Evolutionary conservation across 129 eudicot genomes (phyloP).

Genomic region (Pseudognaphalium luteoalbum): DNA sequence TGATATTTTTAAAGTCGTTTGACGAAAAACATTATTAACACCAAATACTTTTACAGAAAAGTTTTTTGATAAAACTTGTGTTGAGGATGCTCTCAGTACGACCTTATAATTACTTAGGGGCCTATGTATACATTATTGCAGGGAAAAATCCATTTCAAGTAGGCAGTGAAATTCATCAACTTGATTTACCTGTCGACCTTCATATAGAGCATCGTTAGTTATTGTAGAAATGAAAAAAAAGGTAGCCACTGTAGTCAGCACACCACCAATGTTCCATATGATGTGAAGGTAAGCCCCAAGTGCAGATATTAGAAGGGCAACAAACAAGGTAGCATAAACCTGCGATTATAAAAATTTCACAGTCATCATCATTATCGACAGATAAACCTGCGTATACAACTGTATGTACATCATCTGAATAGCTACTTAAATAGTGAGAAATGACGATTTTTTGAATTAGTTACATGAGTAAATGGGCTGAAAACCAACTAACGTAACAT

Average conservation of each 20-base stretch:
- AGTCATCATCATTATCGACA: not conserved
- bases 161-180: not conserved
- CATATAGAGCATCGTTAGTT: constrained; percentile 17
- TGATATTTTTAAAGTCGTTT: too few species aligned
- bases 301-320: constrained; percentile 71
- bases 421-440: not conserved
- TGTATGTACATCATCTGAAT: not conserved
- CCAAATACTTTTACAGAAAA: too few species aligned
- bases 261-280: constrained; percentile 75
- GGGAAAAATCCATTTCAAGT: too few species aligned
- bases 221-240: constrained; percentile 55
- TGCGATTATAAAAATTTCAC: constrained; percentile 14
- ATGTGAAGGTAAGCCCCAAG: constrained; percentile 75
- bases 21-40: too few species aligned
- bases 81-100: too few species aligned
- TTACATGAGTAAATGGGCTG: too few species aligned
- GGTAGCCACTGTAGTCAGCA: constrained; percentile 59
- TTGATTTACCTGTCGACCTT: constrained; percentile 45
- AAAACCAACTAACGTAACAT: not conserved
- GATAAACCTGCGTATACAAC: constrained; percentile 1
- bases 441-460: not conserved
- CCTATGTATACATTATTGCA: too few species aligned
- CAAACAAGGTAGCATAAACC: constrained; percentile 74
- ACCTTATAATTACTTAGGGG: too few species aligned
- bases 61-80: too few species aligned